Evolutionary conservation across 2,329 filamentous ascomycete species (phyloP), one percentile per base, ranked within the genome.

Genomic region (Colletotrichum gigasporum): DNA sequence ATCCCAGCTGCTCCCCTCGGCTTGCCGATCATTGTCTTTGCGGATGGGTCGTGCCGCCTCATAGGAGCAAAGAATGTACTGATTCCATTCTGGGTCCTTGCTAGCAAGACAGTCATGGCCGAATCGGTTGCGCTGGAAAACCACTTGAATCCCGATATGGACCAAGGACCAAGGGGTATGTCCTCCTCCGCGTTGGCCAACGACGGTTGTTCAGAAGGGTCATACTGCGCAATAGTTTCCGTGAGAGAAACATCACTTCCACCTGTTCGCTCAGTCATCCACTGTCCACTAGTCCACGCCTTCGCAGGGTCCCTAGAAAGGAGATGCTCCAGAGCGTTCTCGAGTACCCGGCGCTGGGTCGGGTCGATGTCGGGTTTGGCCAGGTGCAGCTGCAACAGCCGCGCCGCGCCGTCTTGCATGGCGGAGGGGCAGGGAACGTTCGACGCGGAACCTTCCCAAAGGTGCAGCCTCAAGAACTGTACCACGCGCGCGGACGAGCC

Each of bases 201-300:
- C 55, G 69, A 75, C 26, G 52, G 34, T 55, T 41, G 16, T 10
- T 34, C 1, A 11, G 24, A 20, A 3, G 34, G 18, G 1, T 32
- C 50, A 5, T 44, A 20, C 11, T 12, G 30, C 3, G 89, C 88
- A 4, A 85, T 75, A 0, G 90, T 92, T 74, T 93, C 90, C 0
- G 88, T 91, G 35, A 84, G 82, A 3, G 87, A 87, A 1, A 92
- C 88, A 69, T 93, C 90, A 67, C 88, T 91, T 0, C 90, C 90
- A 2, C 90, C 90, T 0, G 83, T 82, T 2, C 90, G 82, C 69
- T 92, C 90, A 0, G 90, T 93, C 90, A 93, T 92, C 90, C 91
- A 93, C 72, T 93, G 90, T 0, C 90, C 90, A 39, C 86, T 90
- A 0, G 90, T 93, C 90, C 90, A 93, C 0, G 86, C 85, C 16